Evolutionary conservation across 2,329 filamentous ascomycete species (phyloP).

Genomic region (Didymella segeticola): DNA sequence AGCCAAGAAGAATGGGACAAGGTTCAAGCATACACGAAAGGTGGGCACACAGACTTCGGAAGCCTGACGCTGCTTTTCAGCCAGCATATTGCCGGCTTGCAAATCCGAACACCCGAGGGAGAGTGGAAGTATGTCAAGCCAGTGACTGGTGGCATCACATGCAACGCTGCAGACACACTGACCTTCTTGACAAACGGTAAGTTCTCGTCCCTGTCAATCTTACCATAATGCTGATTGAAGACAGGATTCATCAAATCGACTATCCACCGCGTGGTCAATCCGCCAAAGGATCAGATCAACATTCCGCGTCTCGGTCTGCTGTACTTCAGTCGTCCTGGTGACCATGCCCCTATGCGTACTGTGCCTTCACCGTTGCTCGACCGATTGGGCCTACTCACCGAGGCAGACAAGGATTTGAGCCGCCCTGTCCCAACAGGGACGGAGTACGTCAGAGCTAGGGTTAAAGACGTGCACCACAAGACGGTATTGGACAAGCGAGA

Average conservation of each 20-base stretch:
- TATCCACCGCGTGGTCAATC: constrained; percentile 57
- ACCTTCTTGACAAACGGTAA: constrained; percentile 47
- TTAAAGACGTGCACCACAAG: constrained; percentile 57
- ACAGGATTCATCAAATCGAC: constrained; percentile 54
- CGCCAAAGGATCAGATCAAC: constrained; percentile 56
- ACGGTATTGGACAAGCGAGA: constrained; percentile 54
- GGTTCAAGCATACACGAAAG: constrained; percentile 45
- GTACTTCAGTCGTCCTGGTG: constrained; percentile 30
- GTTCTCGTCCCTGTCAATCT: constrained; percentile 7
- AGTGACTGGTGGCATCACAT: constrained; percentile 47
- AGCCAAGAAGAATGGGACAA: constrained; percentile 38
- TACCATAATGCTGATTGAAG: neutral
- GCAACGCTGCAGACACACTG: constrained; percentile 50
- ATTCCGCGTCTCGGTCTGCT: constrained; percentile 46
- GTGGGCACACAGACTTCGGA: constrained; percentile 63
- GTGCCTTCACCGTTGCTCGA: constrained; percentile 44
- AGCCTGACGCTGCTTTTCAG: constrained; percentile 63
- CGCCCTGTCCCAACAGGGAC: constrained; percentile 50
- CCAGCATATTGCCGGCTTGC: constrained; percentile 63
- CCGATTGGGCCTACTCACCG: constrained; percentile 46
- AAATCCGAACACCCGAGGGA: constrained; percentile 51
- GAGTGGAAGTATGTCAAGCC: constrained; percentile 52
- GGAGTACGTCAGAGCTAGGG: constrained; percentile 56
- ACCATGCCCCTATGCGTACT: constrained; percentile 40
- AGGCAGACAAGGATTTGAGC: constrained; percentile 49